Evolutionary conservation across 805 yeast genomes (phyloP), one percentile per base, ranked within the genome.

Genomic region (Starmerella etchellsii): DNA sequence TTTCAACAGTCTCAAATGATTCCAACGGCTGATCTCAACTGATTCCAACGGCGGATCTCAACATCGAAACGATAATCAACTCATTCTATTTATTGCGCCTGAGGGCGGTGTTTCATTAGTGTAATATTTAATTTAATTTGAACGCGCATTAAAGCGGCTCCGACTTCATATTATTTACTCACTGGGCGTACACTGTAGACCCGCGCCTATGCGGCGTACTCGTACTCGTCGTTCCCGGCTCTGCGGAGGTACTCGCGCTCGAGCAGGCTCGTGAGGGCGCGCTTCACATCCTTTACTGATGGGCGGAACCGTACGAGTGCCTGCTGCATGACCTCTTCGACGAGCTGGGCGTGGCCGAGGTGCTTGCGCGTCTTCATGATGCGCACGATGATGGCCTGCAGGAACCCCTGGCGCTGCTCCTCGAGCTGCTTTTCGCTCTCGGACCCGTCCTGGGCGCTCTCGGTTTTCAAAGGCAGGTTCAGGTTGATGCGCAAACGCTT

Each of bases 301-400:
- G 97, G 95, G 52, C 71, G 74, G 67, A 91, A 88, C 52, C 97
- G 70, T 36, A 74, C 67, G 49, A 76, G 77, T 3, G 94, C 75
- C 57, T 84, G 94, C 45, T 82, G 80, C 53, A 83, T 77, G 31
- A 87, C 88, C 59, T 88, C 97, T 52, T 80, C 82, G 31, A 85
- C 77, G 54, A 88, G 69, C 41, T 76, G 78, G 36, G 78, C 80
- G 57, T 87, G 96, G 49, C 74, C 74, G 53, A 83, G 66, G 33
- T 68, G 69, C 59, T 85, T 81, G 56, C 95, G 72, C 1, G 95
- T 87, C 65, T 88, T 88, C 97, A 88, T 91, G 56, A 88, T 82
- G 54, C 98, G 73, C 30, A 88, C 97, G 62, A 91, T 84, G 55
- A 94, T 82, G 2, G 97, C 95, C 56, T 84, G 82, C 53, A 91